phyloP scores from a whole-genome alignment of 139 green algal species.

The Spirogloea muscicola region DNA sequence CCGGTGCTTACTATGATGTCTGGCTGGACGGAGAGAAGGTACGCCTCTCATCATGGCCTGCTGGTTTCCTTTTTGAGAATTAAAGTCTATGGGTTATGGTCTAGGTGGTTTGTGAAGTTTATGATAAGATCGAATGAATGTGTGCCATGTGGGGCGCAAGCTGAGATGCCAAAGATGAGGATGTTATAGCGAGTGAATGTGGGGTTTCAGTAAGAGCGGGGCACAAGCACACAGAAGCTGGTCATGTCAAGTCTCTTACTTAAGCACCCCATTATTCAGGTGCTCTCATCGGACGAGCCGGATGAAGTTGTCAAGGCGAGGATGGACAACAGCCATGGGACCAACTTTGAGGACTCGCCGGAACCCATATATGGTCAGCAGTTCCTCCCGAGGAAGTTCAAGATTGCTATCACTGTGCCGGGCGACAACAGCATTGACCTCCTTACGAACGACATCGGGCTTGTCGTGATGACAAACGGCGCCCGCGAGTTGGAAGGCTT shows the following conservation, averaged over 20 bases:
- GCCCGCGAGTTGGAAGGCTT: constrained; percentile 76
- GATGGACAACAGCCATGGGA: constrained; percentile 81
- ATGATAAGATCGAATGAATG: no score
- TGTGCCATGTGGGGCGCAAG: no score
- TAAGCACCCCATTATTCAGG: no score
- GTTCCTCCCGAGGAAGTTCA: constrained; percentile 99
- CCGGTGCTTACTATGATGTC: constrained; percentile 97
- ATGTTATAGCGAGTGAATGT: no score
- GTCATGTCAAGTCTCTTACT: no score
- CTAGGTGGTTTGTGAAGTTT: no score
- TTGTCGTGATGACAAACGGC: constrained; percentile 81
- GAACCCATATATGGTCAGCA: constrained; percentile 96
- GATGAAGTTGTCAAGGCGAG: constrained; percentile 50
- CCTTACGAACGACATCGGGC: constrained; percentile 91
- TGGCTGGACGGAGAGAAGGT: constrained; percentile 99
- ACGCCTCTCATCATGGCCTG: no score
- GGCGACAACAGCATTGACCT: constrained; percentile 94
- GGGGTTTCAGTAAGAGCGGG: no score
- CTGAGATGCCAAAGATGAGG: no score
- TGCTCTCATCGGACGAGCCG: constrained; percentile 37
- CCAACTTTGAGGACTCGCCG: constrained; percentile 87
- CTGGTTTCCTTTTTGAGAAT: no score
- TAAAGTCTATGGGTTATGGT: no score
- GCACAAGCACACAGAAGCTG: no score
- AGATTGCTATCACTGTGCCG: constrained; percentile 84